Base-by-base conservation (phyloP, 2,329 filamentous ascomycete species). In the Phoma sp. region DNA sequence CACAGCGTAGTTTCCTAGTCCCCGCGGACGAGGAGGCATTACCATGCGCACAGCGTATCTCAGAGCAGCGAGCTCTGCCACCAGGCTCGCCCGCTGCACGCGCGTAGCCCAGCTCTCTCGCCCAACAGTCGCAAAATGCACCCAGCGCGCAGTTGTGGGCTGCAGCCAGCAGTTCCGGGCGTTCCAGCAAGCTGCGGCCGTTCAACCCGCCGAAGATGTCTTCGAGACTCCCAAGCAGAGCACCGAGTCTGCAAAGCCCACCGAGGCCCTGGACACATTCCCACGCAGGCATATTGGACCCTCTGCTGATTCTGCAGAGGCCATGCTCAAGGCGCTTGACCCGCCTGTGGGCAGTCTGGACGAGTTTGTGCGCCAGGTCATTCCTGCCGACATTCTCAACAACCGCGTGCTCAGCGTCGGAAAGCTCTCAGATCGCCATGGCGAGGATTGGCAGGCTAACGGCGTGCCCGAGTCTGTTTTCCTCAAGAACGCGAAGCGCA, bases 281-380 rank as follows among this genome's bases (percentile, higher is more conserved):
- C 82, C 89, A 50, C 83, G 89, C 54, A 86, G 93, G 43, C 93
- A 97, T 77, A 96, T 97, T 77, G 93, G 93, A 1, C 92, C 92
- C 3, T 87, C 88, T 46, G 82, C 87, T 30, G 78, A 82, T 39
- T 87, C 90, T 49, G 84, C 87, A 1, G 79, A 86, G 62, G 80
- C 87, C 68, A 97, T 98, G 93, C 86, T 97, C 55, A 84, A 87
- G 65, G 83, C 83, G 1, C 81, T 98, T 36, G 87, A 91, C 55
- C 90, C 91, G 14, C 89, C 90, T 0, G 88, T 82, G 8, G 79
- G 82, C 57, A 87, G 82, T 40, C 76, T 98, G 54, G 91, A 97
- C 60, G 86, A 90, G 25, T 96, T 98, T 69, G 85, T 97, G 37
- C 80, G 84, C 66, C 86, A 96, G 77, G 93, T 97, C 43, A 81